phyloP scores from a whole-genome alignment of 164 flowering plant species.

The Aristolochia fimbriata region DNA sequence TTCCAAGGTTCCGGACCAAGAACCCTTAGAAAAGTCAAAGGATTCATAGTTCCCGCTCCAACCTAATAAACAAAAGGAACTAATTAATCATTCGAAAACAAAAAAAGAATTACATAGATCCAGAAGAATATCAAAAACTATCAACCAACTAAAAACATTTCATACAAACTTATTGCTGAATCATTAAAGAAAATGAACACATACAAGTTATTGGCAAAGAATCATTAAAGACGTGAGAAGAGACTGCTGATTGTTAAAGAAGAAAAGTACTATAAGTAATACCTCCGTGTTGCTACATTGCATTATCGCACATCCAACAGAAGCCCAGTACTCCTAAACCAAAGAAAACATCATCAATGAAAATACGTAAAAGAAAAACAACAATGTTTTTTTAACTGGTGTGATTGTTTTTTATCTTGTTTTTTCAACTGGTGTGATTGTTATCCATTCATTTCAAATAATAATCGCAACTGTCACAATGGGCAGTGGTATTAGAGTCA shows the following conservation, averaged over 20 bases:
- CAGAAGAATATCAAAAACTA: slow-evolving; percentile 1
- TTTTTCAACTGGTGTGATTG: too few species aligned
- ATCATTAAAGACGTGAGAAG: too few species aligned
- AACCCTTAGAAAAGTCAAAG: slow-evolving; percentile 85
- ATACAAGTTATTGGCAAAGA: too few species aligned
- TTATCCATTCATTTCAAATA: too few species aligned
- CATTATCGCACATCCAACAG: slow-evolving; percentile 95
- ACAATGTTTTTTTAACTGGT: too few species aligned
- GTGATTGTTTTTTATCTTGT: too few species aligned
- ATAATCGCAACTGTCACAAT: too few species aligned
- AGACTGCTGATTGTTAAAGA: too few species aligned
- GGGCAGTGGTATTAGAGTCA: too few species aligned
- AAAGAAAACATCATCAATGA: not conserved
- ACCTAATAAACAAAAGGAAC: slow-evolving; percentile 39
- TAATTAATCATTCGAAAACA: not conserved
- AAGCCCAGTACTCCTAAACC: slow-evolving; percentile 90
- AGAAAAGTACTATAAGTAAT: not conserved
- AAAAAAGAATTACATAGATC: not conserved
- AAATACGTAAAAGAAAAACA: not conserved
- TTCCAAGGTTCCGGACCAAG: slow-evolving; percentile 99
- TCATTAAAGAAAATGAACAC: too few species aligned
- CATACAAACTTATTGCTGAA: too few species aligned
- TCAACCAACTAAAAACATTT: not conserved
- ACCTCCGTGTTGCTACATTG: slow-evolving; percentile 99
- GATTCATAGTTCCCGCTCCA: slow-evolving; percentile 99